Evolutionary conservation across 23 red algal genomes (phyloP).

Genomic region (Rhodosorus marinus): DNA sequence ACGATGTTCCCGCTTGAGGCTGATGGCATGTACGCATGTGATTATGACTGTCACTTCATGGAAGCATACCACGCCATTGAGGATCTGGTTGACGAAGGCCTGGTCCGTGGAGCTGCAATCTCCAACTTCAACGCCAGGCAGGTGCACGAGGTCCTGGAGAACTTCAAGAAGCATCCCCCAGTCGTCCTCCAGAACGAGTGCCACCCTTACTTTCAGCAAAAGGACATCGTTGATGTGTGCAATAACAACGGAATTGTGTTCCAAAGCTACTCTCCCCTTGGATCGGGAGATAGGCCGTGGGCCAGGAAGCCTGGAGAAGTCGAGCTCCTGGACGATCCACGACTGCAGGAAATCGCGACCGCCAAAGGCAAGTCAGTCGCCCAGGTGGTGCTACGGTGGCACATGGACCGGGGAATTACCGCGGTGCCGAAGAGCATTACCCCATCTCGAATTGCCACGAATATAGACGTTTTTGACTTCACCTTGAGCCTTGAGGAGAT

Average conservation of each 20-base stretch:
- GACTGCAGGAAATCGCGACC: slow-evolving; percentile 24
- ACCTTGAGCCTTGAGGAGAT: slow-evolving; percentile 36
- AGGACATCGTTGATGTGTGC: slow-evolving; percentile 21
- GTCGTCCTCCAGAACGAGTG: slow-evolving; percentile 64
- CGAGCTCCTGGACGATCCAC: slow-evolving; percentile 18
- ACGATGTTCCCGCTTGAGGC: background rate
- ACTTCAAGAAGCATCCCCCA: slow-evolving; percentile 27
- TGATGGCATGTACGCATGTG: background rate
- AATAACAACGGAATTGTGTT: slow-evolving; percentile 25
- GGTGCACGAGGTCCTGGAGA: slow-evolving; percentile 39
- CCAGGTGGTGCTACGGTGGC: slow-evolving; percentile 58
- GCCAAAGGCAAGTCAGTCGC: slow-evolving; percentile 27
- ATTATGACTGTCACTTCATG: slow-evolving; percentile 15
- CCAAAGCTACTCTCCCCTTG: slow-evolving; percentile 57
- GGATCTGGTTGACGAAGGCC: slow-evolving; percentile 36
- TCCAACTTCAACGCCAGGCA: slow-evolving; percentile 41
- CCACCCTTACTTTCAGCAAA: slow-evolving; percentile 41
- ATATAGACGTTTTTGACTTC: slow-evolving; percentile 34
- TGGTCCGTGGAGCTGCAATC: slow-evolving; percentile 50
- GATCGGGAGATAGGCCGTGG: slow-evolving; percentile 20
- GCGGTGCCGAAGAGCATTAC: slow-evolving; percentile 57
- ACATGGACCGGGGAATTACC: slow-evolving; percentile 41
- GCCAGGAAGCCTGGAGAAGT: background rate
- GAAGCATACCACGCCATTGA: slow-evolving; percentile 80
- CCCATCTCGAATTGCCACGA: slow-evolving; percentile 31